Conservation (phyloP, 2,329 filamentous ascomycete species). For the Pyrenochaeta sp. region DNA sequence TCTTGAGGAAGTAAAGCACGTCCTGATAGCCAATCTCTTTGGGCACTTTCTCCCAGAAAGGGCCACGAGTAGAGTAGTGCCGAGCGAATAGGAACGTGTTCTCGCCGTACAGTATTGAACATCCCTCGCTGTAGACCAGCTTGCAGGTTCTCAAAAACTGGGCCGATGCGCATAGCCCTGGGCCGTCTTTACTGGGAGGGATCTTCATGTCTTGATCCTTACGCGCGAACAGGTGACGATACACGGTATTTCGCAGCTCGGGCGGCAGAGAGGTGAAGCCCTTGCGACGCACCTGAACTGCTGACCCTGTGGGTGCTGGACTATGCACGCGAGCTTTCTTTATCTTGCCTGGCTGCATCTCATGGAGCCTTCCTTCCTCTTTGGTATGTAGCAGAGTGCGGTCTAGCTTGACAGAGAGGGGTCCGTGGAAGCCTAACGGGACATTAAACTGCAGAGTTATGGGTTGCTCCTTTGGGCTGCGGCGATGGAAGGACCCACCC, state of each 20-base stretch:
- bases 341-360: slow-evolving; percentile 24
- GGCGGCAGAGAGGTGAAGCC: slow-evolving; percentile 43
- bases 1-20: slow-evolving; percentile 55
- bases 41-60: slow-evolving; percentile 52
- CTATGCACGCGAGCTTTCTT: slow-evolving; percentile 13
- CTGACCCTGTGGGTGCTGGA: not conserved
- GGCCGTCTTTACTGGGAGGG: slow-evolving; percentile 2
- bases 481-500: slow-evolving; percentile 22
- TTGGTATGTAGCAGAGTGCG: slow-evolving; percentile 26
- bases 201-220: slow-evolving; percentile 48
- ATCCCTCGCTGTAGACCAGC: slow-evolving; percentile 56
- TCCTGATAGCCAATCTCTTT: slow-evolving; percentile 60
- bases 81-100: slow-evolving; percentile 58
- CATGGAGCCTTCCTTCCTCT: slow-evolving; percentile 15
- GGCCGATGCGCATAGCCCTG: slow-evolving; percentile 52
- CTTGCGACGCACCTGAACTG: slow-evolving; percentile 1
- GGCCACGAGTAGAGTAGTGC: slow-evolving; percentile 46
- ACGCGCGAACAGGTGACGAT: slow-evolving; percentile 53
- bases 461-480: slow-evolving; percentile 28
- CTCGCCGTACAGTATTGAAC: slow-evolving; percentile 59
- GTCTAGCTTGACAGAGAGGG: slow-evolving; percentile 54
- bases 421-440: slow-evolving; percentile 56
- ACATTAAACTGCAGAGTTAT: slow-evolving; percentile 57
- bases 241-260: slow-evolving; percentile 60
- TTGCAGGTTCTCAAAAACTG: slow-evolving; percentile 58